Percentiles rank a stretch among this genome's conserved stretches.
These are phyloP conservation scores for Borovskyia barvae DNA, from an alignment of 208 protist species.

Conservation along the genomic window DNA sequence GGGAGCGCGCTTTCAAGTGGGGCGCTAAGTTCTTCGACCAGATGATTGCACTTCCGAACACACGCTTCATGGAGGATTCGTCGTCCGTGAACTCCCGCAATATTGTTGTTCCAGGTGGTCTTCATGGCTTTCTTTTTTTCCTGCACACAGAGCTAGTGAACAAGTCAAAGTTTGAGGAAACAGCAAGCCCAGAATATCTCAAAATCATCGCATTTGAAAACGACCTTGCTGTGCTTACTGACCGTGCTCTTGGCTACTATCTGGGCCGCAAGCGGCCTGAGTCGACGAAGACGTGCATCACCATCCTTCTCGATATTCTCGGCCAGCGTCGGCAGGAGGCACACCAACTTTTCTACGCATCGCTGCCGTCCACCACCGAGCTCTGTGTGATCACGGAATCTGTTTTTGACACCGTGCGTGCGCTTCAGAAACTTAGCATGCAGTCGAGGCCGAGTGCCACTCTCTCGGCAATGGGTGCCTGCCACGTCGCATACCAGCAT, in stretches of 20 bases:
- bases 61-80: constrained; percentile 39
- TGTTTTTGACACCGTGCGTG: constrained; percentile 55
- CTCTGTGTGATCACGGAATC: constrained; percentile 47
- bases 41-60: constrained; percentile 36
- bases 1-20: constrained; percentile 44
- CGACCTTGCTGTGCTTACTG: constrained; percentile 56
- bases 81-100: constrained; percentile 23
- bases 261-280: constrained; percentile 25
- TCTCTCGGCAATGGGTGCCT: constrained; percentile 27
- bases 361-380: constrained; percentile 14
- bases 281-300: constrained; percentile 40
- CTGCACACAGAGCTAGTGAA: constrained; percentile 52
- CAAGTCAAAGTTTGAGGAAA: constrained; percentile 52
- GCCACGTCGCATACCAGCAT: constrained; percentile 78
- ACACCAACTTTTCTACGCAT: constrained; percentile 63
- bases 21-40: constrained; percentile 34
- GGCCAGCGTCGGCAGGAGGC: constrained; percentile 64
- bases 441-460: constrained; percentile 23
- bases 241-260: constrained; percentile 65
- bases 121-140: constrained; percentile 44
- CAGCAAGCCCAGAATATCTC: constrained; percentile 44
- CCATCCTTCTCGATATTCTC: constrained; percentile 65
- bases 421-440: constrained; percentile 45
- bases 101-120: constrained; percentile 47
- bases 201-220: constrained; percentile 68